Evolutionary conservation across 2,329 filamentous ascomycete genomes (phyloP), one percentile per base, ranked within the genome.

Genomic region (Aureobasidium namibiae): DNA sequence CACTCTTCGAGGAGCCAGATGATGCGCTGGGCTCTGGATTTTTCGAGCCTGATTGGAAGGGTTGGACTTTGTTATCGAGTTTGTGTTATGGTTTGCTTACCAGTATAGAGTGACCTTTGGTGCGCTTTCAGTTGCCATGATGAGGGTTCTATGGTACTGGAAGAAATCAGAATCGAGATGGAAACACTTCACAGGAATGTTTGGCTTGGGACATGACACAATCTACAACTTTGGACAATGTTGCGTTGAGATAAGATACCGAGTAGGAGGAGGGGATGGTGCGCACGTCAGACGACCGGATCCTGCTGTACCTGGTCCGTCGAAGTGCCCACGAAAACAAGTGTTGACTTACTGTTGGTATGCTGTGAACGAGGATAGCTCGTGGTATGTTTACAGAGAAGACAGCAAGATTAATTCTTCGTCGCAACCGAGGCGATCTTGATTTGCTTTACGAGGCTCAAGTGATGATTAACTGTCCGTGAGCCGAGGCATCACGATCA

Each of bases 1-100:
- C 94, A 84, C 72, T 92, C 90, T 70, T 94, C 89, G 44, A 95
- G 82, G 7, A 95, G 84, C 89, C 89, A 95, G 45, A 94, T 76
- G 61, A 92, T 87, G 63, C 89, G 85, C 72, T 95, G 89, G 13
- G 89, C 84, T 65, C 91, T 88, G 59, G 90, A 95, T 66, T 87
- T 79, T 66, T 92, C 83, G 62, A 95, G 86, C 90, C 90, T 95
- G 65, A n/a, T 13, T 18, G 8, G 8, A 13, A 6, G 13, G 4
- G 7, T 49, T 33, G 33, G 36, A 36, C 21, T 16, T 29, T 48
- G 44, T 11, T 34, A 26, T 33, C n/a, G 16, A 11, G 16, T 10
- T 10, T 38, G 3, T 14, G 4, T 23, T n/a, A 14, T 36, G 26
- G 2, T 23, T 26, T 18, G 62, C 70, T 59, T 72, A 86, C 85